Percentiles rank a stretch among this genome's conserved stretches.
phyloP scores from a whole-genome alignment of 1,284 basidiomycete genomes.

The Cryptococcus jaspeensis region DNA sequence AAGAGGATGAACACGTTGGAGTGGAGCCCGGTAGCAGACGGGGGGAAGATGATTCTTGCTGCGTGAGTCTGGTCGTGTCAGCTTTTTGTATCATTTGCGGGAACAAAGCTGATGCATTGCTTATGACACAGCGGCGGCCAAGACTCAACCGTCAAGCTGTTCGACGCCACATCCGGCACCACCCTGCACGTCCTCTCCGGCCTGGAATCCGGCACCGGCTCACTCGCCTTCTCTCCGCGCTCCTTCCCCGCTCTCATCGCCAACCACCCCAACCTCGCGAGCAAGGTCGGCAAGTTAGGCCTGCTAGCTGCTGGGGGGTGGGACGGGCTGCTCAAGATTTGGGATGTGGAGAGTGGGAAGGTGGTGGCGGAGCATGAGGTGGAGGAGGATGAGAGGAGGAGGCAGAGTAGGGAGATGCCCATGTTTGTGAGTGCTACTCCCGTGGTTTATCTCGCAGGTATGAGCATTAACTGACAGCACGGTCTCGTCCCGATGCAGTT shows the following conservation, averaged over 20 bases:
- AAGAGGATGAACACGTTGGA: slow-evolving; percentile 43
- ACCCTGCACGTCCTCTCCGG: slow-evolving; percentile 33
- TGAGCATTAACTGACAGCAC: neutral
- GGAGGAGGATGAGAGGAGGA: slow-evolving; percentile 31
- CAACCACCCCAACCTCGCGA: neutral
- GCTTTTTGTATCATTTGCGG: neutral
- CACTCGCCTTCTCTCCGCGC: slow-evolving; percentile 39
- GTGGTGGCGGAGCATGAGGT: slow-evolving; percentile 29
- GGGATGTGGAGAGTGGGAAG: slow-evolving; percentile 40
- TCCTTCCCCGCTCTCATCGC: neutral
- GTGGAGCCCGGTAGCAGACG: slow-evolving; percentile 33
- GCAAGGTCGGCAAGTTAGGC: slow-evolving; percentile 15
- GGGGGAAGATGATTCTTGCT: slow-evolving; percentile 39
- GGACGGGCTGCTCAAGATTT: slow-evolving; percentile 38
- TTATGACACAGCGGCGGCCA: slow-evolving; percentile 37
- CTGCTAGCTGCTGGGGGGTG: slow-evolving; percentile 43
- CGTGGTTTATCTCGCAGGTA: neutral
- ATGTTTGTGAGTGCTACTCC: slow-evolving; percentile 34
- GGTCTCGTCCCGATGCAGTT: slow-evolving; percentile 10
- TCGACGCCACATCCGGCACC: slow-evolving; percentile 36
- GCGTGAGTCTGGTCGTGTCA: slow-evolving; percentile 33
- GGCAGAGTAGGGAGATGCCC: slow-evolving; percentile 28
- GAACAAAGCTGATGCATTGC: neutral
- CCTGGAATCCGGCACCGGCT: slow-evolving; percentile 40
- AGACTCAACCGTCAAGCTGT: slow-evolving; percentile 45